Conservation (phyloP, 2,329 filamentous ascomycete species). For the Hymenoscyphus infarciens region DNA sequence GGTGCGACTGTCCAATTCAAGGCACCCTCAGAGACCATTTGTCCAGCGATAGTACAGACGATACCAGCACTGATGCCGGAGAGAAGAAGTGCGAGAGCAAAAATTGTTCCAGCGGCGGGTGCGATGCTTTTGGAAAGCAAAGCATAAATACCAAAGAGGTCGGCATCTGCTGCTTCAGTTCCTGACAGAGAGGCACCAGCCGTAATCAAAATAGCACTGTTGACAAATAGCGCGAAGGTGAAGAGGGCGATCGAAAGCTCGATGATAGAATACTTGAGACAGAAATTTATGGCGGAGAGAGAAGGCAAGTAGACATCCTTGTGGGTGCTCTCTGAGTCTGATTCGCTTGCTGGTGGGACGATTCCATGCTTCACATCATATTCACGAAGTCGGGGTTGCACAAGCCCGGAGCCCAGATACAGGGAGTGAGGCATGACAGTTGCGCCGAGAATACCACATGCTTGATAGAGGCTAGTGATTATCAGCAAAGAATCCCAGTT, state of each 20-base stretch:
- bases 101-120: conserved; percentile 75
- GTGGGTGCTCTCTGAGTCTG: conserved; percentile 22
- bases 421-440: conserved; percentile 71
- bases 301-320: conserved; percentile 67
- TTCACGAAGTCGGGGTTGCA: conserved; percentile 62
- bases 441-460: conserved; percentile 73
- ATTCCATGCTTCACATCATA: conserved; percentile 59
- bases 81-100: conserved; percentile 75
- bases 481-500: background rate
- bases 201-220: conserved; percentile 77
- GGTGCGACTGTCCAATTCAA: conserved; percentile 70
- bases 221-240: conserved; percentile 81
- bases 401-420: conserved; percentile 66
- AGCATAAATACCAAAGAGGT: conserved; percentile 79
- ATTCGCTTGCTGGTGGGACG: conserved; percentile 32
- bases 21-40: conserved; percentile 85
- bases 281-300: conserved; percentile 67
- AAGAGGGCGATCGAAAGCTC: conserved; percentile 72
- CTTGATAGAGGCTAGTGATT: conserved; percentile 53
- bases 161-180: conserved; percentile 58
- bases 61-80: conserved; percentile 80
- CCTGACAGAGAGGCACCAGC: conserved; percentile 68
- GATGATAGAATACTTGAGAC: conserved; percentile 67
- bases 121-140: conserved; percentile 66
- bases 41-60: conserved; percentile 83